These are phyloP conservation scores for Neckera pumila DNA, from an alignment of 225 moss, liverwort and hornwort species.

Conservation along the genomic window DNA sequence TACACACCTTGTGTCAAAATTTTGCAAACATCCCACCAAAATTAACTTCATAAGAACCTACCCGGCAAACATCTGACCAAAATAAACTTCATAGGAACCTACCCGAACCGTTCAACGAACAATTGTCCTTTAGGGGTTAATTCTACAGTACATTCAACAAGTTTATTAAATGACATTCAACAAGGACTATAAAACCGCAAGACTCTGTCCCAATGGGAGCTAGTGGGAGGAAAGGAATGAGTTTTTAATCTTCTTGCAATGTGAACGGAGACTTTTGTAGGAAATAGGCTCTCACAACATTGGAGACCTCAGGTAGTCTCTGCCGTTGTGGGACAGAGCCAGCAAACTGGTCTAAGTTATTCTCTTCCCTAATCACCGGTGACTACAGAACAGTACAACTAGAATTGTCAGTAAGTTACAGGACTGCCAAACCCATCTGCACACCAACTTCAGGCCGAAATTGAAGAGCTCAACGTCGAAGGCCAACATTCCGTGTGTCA, in stretches of 20 bases:
- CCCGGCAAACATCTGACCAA: too few species aligned
- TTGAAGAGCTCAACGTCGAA: not conserved
- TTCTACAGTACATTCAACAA: not conserved
- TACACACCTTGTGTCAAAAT: too few species aligned
- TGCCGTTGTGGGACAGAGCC: not conserved
- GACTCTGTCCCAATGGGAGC: not conserved
- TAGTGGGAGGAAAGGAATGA: not conserved
- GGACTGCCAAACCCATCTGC: not conserved
- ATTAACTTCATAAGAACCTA: too few species aligned
- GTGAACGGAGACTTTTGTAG: not conserved
- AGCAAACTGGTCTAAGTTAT: not conserved
- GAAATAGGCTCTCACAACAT: not conserved
- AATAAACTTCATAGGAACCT: too few species aligned
- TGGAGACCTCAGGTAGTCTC: not conserved
- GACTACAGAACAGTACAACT: not conserved
- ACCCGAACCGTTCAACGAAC: too few species aligned
- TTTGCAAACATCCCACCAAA: too few species aligned
- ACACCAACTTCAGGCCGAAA: not conserved
- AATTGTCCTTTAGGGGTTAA: too few species aligned
- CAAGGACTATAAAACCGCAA: not conserved
- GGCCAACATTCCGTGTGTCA: not conserved
- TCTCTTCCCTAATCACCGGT: not conserved
- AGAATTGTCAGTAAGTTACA: not conserved
- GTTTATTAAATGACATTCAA: not conserved
- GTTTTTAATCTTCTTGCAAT: not conserved